A percentile compares a stretch with the other conserved stretches of the same genome.
These are phyloP conservation scores for Neostapfia colusana DNA, from an alignment of 176 grass and related monocot genomes.

Conservation along the genomic window DNA sequence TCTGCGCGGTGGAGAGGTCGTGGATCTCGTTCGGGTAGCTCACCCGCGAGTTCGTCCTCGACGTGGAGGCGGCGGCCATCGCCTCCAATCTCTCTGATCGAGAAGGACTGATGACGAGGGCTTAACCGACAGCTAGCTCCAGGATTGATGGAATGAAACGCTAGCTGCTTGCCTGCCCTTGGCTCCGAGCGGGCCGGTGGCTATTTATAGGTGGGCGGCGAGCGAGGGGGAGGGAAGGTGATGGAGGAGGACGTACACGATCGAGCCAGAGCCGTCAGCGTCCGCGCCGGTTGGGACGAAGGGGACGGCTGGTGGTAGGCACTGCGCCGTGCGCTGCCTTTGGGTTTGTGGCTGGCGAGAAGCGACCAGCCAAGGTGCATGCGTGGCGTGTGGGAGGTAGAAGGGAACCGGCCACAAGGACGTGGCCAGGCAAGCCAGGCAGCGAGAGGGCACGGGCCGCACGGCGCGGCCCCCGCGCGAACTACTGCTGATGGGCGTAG, in stretches of 20 bases:
- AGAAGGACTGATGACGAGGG: background rate
- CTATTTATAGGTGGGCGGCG: constrained; percentile 51
- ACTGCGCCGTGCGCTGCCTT: constrained; percentile 31
- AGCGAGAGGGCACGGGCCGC: background rate
- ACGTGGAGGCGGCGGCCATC: constrained; percentile 19
- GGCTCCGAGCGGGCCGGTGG: background rate
- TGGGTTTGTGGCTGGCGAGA: constrained; percentile 37
- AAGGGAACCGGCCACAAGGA: background rate
- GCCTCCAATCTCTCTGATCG: background rate
- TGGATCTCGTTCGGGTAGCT: constrained; percentile 89
- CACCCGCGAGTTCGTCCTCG: constrained; percentile 54
- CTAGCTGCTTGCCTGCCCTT: constrained; percentile 34
- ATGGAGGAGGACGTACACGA: background rate
- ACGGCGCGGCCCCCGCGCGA: background rate
- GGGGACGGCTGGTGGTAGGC: constrained; percentile 43
- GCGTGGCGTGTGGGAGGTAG: background rate
- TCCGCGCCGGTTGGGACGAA: background rate
- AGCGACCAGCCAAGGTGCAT: background rate
- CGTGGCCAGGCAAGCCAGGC: background rate
- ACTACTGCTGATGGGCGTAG: background rate
- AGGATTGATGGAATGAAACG: background rate
- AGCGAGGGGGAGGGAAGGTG: background rate
- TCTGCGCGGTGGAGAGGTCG: constrained; percentile 69
- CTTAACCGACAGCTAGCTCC: background rate
- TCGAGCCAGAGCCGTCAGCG: background rate